Conservation (phyloP, 176 grass and related monocot genomes). For the sorghum (Sorghum bicolor) region Sorghum_bicolor_NCBIv3 NC_012874.2:5373501-5374000, state of each 20-base stretch:
- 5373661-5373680: background rate
- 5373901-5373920: no score
- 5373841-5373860: background rate
- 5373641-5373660: background rate
- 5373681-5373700: background rate
- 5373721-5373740: conserved; percentile 16
- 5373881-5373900: accelerated
- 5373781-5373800: background rate
- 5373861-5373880: conserved; percentile 23
- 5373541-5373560: conserved; percentile 20
- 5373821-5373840: background rate
- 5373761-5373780: background rate
- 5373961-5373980: background rate
- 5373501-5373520: conserved; percentile 10
- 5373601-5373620: conserved; percentile 5
- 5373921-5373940: conserved; percentile 16
- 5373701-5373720: conserved; percentile 39
- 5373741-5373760: background rate
- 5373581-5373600: background rate
- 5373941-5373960: background rate
- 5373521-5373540: conserved; percentile 31
- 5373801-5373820: background rate
- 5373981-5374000: background rate
- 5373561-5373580: conserved; percentile 24
- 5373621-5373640: background rate